Evolutionary conservation across 1,284 basidiomycete genomes (phyloP), one percentile per base, ranked within the genome.

Genomic region (Fereydounia khargensis): DNA sequence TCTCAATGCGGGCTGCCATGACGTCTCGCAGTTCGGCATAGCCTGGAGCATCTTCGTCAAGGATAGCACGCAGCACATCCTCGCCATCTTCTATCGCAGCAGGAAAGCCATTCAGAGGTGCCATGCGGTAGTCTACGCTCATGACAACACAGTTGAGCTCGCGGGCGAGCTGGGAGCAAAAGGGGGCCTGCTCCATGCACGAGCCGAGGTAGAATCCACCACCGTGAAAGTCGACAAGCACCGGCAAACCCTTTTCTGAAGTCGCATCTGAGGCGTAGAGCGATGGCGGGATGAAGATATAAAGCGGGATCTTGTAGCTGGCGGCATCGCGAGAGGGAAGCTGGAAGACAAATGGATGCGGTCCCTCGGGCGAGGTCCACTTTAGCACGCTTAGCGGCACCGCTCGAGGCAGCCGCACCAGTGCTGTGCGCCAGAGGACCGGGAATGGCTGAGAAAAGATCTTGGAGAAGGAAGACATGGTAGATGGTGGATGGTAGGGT

Each of bases 61-160:
- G 48, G 7, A 61, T 52, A 4, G 58, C 58, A 34, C 47, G 56
- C 17, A 55, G 48, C 18, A 59, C 63, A 24, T 72, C 67, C 25
- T 68, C 61, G 2, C 51, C 53, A 16, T 72, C 67, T 19, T 64
- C 42, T 9, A 60, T 48, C 13, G 62, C 62, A 11, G 59, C 65
- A 1, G 71, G 71, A 21, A 65, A 70, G 25, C 68, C 55, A 28
- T 67, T 47, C 45, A 70, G 66, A 2, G 71, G 71, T 4, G 63
- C 58, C 59, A 72, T 73, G 16, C 71, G 65, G 32, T 68, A 68
- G 43, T 62, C 55, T 27, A 68, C 66, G 28, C 53, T 60, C 46
- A 68, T 59, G 22, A 64, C 47, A 38, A 66, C 41, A 10, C 39
- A 33, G 11, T 59, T 36, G 11, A 61, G 39, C 18, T 54, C 21